Conservation (phyloP, 192 early-diverging fungal genomes). For the Linnemannia schmuckeri region DNA sequence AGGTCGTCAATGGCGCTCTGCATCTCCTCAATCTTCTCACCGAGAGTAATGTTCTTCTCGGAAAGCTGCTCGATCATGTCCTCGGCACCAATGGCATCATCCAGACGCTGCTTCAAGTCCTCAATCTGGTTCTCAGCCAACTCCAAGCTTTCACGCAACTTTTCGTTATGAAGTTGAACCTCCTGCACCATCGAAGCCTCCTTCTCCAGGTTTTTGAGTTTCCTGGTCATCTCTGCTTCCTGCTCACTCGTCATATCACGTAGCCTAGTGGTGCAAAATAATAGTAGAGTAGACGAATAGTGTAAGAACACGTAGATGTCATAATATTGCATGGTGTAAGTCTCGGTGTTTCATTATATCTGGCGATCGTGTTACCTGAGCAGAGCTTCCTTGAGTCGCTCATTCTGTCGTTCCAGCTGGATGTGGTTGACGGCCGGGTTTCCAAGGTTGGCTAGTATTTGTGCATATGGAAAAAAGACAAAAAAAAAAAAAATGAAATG, state of each 20-base stretch:
- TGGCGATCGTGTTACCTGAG: constrained; percentile 62
- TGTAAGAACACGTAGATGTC: background rate
- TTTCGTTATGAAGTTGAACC: constrained; percentile 68
- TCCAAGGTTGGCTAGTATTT: constrained; percentile 43
- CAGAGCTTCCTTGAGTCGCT: constrained; percentile 90
- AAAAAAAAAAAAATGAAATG: background rate
- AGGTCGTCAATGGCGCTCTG: constrained; percentile 84
- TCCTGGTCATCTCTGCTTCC: constrained; percentile 74
- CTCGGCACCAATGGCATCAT: constrained; percentile 85
- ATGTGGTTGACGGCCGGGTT: constrained; percentile 68
- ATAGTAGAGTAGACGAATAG: background rate
- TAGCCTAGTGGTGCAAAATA: constrained; percentile 58
- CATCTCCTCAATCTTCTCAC: constrained; percentile 85
- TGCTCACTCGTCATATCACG: constrained; percentile 83
- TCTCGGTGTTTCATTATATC: background rate
- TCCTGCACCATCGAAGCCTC: constrained; percentile 73
- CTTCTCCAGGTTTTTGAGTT: constrained; percentile 78
- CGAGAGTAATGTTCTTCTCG: constrained; percentile 85
- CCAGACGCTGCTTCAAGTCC: constrained; percentile 84
- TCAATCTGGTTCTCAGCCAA: constrained; percentile 83
- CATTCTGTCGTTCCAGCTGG: constrained; percentile 87
- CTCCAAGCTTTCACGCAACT: constrained; percentile 67
- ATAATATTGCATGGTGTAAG: background rate
- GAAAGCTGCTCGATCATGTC: constrained; percentile 88
- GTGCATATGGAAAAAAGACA: constrained; percentile 21